phyloP scores from a whole-genome alignment of 176 grass and related monocot genomes.

The Phoenix roebelenii region DNA sequence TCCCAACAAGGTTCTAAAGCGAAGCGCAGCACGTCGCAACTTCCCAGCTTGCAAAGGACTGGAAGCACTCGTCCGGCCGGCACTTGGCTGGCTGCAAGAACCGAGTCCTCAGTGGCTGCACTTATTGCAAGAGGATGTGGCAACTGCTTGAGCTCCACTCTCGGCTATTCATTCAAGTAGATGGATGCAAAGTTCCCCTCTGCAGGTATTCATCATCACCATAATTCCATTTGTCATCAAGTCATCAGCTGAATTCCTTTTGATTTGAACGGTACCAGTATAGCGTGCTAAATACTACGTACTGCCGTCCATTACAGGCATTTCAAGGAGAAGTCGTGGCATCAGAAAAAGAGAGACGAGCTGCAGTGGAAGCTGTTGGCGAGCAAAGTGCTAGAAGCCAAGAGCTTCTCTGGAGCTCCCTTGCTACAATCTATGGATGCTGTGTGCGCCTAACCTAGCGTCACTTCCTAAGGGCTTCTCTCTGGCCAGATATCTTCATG shows the following conservation, averaged over 20 bases:
- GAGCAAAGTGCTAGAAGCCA: conserved; percentile 10
- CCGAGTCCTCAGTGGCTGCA: conserved; percentile 9
- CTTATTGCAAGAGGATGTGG: conserved; percentile 22
- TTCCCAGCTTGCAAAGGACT: too few relatives aligned
- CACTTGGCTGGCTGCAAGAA: conserved; percentile 28
- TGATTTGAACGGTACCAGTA: background rate
- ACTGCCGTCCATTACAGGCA: background rate
- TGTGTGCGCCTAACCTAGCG: background rate
- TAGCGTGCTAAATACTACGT: too few relatives aligned
- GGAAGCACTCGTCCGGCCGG: conserved; percentile 15
- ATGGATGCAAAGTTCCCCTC: conserved; percentile 20
- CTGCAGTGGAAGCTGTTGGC: conserved; percentile 17
- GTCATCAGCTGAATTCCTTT: too few relatives aligned
- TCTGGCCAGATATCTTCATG: too few relatives aligned
- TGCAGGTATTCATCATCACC: conserved; percentile 1
- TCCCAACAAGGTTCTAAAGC: too few relatives aligned
- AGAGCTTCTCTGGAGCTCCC: background rate
- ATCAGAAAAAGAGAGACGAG: conserved; percentile 20
- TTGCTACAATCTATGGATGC: background rate
- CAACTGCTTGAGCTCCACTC: conserved; percentile 24
- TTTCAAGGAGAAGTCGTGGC: conserved; percentile 17
- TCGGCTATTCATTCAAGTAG: background rate
- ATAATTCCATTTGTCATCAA: background rate
- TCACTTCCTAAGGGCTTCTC: too few relatives aligned
- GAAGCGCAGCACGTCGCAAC: too few relatives aligned